Base-by-base conservation (phyloP, 1,139 yeast species). In the Sugiyamaella neomexicana region DNA sequence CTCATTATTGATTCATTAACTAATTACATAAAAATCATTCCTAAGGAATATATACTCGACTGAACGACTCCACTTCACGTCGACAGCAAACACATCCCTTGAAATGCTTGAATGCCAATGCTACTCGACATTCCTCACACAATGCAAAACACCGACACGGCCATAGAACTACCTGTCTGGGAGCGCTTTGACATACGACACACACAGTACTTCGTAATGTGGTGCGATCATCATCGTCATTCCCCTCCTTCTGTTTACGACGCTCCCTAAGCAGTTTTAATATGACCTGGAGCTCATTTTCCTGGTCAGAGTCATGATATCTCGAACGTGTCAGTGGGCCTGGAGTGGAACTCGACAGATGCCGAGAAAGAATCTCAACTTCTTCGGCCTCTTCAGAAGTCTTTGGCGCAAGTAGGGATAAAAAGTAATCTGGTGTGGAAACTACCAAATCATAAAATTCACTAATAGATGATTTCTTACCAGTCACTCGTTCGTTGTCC, bases 91-190 rank as follows among this genome's bases (percentile, higher is more conserved):
- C 95, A 70, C 98, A 90, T 1, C 86, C 86, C 55, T 81, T 82
- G 64, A 86, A 85, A 12, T 88, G 87, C 57, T 89, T 79, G 23
- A 84, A 73, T 2, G 89, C 91, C 54, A 90, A 75, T n/a, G 87
- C 80, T 31, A 84, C 73, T 23, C 97, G 77, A 66, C 98, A 90
- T 13, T 81, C 79, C 59, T 89, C 96, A 69, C 98, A 90, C 7
- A 90, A 76, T 0, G 96, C 90, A 60, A 90, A 81, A 68, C 98
- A 90, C 62, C 83, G 80, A 68, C 98, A 90, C 0, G 98, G 98
- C 97, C 97, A 90, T 2, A 93, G 75, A 13, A 90, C 83, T 42
- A 90, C 80, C 58, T 86, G 89, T 61, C 97, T 77, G 7, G 83
- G 79, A 55, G 85, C 81, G 9, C 78, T 77, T 62, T 87, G 95